Evolutionary conservation across 2,329 filamentous ascomycete species (phyloP), one percentile per base, ranked within the genome.

Genomic region (Passalora sequoiae): DNA sequence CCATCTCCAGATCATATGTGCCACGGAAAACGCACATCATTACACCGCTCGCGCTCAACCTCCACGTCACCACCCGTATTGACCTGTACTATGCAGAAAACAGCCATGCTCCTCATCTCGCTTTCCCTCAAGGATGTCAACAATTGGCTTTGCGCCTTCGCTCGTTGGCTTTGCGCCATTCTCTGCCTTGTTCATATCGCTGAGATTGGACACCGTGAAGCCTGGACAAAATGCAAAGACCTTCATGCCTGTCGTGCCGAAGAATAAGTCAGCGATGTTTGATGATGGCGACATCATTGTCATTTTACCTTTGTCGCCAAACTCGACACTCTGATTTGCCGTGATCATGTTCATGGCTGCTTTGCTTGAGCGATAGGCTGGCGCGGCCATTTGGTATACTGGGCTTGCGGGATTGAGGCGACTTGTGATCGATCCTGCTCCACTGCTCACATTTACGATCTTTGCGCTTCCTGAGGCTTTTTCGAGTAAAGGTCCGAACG

Each of bases 291-390:
- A 7, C 6, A 12, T 6, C 6, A 6, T 27, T 6, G 24, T 7
- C 24, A 12, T 12, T 6, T 27, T 7, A 7, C 6, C 24, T 3
- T 37, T 19, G 9, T 43, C 17, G 0, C 40, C 49, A 21, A 54
- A 60, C 29, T 60, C 59, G 4, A 60, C 57, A 21, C 49, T 47
- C 37, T 58, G 53, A 21, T 38, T 27, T 12, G 59, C 57, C 6
- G 56, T 59, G 9, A 69, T 43, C 65, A 69, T 68, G 28, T 67
- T 67, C 48, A 67, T 43, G 1, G 67, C 67, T 4, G 64, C 57
- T 47, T 69, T 69, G 20, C 59, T 64, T 0, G 61, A 57, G 4
- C 62, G 58, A 38, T 69, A 69, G 15, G 57, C 58, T 4, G 42
- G 43, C 6, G 35, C 37, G 16, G 55, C 43, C 2, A 57, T 46